These are phyloP conservation scores for Entonaema liquescens DNA, from an alignment of 495 filamentous ascomycete species.

Conservation along the genomic window DNA sequence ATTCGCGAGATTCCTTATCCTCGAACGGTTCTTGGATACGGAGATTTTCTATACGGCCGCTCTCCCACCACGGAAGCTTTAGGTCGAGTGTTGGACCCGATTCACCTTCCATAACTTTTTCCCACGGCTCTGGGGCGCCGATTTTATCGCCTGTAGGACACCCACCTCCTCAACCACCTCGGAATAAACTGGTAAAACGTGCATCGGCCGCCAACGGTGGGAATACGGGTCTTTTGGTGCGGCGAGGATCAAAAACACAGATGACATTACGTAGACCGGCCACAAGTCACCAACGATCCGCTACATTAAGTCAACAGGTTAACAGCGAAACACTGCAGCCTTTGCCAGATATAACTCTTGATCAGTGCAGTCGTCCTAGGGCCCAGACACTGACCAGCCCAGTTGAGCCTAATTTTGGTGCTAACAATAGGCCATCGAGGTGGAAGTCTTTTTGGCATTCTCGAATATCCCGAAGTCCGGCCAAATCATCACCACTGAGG, in stretches of 20 bases:
- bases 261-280: constrained; percentile 76
- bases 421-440: constrained; percentile 34
- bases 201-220: constrained; percentile 66
- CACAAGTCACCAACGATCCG: constrained; percentile 86
- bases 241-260: constrained; percentile 60
- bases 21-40: constrained; percentile 78
- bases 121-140: constrained; percentile 74
- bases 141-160: constrained; percentile 59
- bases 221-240: constrained; percentile 48
- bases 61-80: constrained; percentile 76
- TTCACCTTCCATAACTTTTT: constrained; percentile 74
- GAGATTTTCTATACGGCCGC: constrained; percentile 73
- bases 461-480: constrained; percentile 22
- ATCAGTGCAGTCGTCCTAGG: constrained; percentile 43
- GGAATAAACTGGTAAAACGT: constrained; percentile 93
- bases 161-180: constrained; percentile 58
- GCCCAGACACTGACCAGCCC: constrained; percentile 35
- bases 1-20: constrained; percentile 59
- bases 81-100: constrained; percentile 71
- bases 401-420: constrained; percentile 17
- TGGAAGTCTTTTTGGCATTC: constrained; percentile 62
- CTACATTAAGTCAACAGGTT: constrained; percentile 67
- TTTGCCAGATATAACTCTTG: constrained; percentile 47
- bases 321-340: constrained; percentile 37
- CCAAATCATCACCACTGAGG: constrained; percentile 31